phyloP scores from a whole-genome alignment of 305 asterid species.

The Solanum hybrid region DNA sequence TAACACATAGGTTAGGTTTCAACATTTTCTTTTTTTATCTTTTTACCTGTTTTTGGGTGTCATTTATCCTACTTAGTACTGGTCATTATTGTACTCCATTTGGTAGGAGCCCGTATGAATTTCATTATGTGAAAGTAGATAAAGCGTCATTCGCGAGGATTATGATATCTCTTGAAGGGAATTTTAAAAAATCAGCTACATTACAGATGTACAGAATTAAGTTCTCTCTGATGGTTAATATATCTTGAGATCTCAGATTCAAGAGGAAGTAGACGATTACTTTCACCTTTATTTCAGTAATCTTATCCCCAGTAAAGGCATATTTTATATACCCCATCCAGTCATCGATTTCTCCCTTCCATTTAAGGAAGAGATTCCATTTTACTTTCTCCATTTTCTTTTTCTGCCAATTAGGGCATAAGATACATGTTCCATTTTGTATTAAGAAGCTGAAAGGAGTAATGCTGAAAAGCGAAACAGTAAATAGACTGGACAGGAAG shows the following conservation, averaged over 20 bases:
- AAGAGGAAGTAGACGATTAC: background rate
- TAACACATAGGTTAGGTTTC: background rate
- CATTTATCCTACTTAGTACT: background rate
- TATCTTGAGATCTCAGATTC: background rate
- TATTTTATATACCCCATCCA: background rate
- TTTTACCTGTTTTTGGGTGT: background rate
- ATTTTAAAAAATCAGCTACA: background rate
- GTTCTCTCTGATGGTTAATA: background rate
- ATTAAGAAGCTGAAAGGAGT: background rate
- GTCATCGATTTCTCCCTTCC: background rate
- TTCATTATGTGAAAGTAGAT: background rate
- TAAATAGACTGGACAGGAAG: background rate
- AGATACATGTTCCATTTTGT: background rate
- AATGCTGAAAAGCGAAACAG: background rate
- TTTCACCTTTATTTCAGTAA: background rate
- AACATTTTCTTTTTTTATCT: background rate
- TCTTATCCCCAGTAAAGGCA: background rate
- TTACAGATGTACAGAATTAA: background rate
- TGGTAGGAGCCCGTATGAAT: background rate
- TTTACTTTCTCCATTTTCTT: background rate
- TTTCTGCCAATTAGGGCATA: background rate
- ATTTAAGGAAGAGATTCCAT: background rate
- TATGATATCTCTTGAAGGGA: background rate
- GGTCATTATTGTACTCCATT: background rate
- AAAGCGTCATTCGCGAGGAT: background rate